Conservation (phyloP, 306 rosid species). For the Ochetophila trinervis region DNA sequence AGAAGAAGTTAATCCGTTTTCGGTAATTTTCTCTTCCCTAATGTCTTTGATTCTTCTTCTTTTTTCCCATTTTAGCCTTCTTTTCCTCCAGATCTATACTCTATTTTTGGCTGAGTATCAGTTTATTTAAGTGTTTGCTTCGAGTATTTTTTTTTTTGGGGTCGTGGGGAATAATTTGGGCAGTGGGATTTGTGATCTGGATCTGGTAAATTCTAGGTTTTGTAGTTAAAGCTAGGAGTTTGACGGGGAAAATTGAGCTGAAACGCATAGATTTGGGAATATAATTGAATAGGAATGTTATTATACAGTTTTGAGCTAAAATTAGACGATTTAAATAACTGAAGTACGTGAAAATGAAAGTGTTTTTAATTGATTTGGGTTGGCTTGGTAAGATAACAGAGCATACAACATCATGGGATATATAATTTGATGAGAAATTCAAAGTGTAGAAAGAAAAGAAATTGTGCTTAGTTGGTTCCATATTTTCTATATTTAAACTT, state of each 20-base stretch:
- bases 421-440: too few relatives aligned
- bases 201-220: slow-evolving; percentile 25
- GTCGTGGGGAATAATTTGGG: neutral
- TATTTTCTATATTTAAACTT: too few relatives aligned
- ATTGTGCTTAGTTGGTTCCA: too few relatives aligned
- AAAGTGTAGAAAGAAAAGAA: too few relatives aligned
- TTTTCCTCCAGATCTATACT: slow-evolving; percentile 40
- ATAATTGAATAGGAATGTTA: neutral
- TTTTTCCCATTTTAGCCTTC: neutral
- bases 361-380: too few relatives aligned
- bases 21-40: slow-evolving; percentile 57
- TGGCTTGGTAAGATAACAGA: too few relatives aligned
- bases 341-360: too few relatives aligned
- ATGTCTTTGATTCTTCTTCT: neutral
- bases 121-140: neutral
- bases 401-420: too few relatives aligned
- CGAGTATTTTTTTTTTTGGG: neutral
- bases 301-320: too few relatives aligned
- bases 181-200: slow-evolving; percentile 31
- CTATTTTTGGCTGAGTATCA: slow-evolving; percentile 17
- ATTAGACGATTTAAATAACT: too few relatives aligned
- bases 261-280: neutral
- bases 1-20: slow-evolving; percentile 88
- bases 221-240: slow-evolving; percentile 1
- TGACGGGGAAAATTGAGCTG: neutral